These are phyloP conservation scores for Candida ponderosae DNA, from an alignment of 805 yeast genomes.

Conservation along the genomic window DNA sequence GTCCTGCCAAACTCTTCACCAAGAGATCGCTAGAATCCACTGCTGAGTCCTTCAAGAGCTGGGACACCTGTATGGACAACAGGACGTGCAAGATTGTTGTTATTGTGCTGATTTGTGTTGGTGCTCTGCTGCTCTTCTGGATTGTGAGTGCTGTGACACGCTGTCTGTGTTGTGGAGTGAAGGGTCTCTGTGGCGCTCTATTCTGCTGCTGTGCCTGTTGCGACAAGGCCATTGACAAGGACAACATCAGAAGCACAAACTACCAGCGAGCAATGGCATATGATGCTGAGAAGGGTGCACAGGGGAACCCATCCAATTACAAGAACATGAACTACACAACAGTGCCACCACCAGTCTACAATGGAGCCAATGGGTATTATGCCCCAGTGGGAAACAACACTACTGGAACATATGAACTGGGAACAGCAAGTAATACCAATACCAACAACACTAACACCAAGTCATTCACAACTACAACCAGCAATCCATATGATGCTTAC, in stretches of 20 bases:
- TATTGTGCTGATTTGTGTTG: slow-evolving; percentile 63
- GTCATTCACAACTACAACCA: too few relatives aligned
- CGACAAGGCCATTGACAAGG: not conserved
- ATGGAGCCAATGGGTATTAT: not conserved
- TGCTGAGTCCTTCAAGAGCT: slow-evolving; percentile 43
- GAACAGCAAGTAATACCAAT: too few relatives aligned
- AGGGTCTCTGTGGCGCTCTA: slow-evolving; percentile 39
- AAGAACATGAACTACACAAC: not conserved
- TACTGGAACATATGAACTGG: too few relatives aligned
- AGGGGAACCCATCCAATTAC: not conserved
- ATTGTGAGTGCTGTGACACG: slow-evolving; percentile 44
- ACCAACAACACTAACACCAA: too few relatives aligned
- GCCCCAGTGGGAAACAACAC: not conserved
- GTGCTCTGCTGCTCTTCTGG: slow-evolving; percentile 47
- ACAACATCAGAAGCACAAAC: not conserved
- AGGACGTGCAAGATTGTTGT: slow-evolving; percentile 69
- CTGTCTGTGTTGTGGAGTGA: slow-evolving; percentile 51
- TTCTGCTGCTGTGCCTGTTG: slow-evolving; percentile 41
- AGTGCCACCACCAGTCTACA: not conserved
- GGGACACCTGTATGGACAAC: slow-evolving; percentile 81
- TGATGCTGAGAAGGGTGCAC: not conserved
- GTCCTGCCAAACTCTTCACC: slow-evolving; percentile 1
- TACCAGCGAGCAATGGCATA: not conserved
- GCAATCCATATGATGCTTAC: too few relatives aligned
- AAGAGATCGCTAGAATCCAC: slow-evolving; percentile 12